phyloP scores from a whole-genome alignment of 139 green algal species.

The Chlamydomonas sphaeroides region DNA sequence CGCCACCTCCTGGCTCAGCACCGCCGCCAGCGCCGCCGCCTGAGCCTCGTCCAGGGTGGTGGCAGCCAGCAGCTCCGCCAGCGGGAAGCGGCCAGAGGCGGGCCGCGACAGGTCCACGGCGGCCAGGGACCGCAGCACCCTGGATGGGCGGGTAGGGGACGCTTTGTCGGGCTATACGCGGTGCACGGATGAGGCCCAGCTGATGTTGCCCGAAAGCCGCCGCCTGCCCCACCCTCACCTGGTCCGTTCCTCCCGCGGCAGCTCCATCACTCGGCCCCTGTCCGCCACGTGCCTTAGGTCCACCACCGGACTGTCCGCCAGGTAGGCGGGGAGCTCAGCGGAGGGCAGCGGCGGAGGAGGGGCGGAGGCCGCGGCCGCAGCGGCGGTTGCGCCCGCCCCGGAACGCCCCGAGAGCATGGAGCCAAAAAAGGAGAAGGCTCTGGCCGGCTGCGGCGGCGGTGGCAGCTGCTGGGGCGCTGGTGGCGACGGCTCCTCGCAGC shows the following conservation, averaged over 20 bases:
- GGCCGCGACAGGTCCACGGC: background rate
- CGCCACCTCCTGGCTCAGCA: slow-evolving; percentile 66
- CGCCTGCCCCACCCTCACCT: too few relatives aligned
- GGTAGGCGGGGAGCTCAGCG: slow-evolving; percentile 28
- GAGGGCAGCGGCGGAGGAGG: too few relatives aligned
- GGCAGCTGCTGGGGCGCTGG: background rate
- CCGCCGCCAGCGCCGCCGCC: slow-evolving; percentile 54
- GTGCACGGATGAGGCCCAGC: too few relatives aligned
- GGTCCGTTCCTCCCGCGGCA: background rate
- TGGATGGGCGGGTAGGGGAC: too few relatives aligned
- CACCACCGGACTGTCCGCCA: background rate
- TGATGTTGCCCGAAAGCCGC: too few relatives aligned
- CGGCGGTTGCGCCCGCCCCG: background rate
- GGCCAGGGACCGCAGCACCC: background rate
- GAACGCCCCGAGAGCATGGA: background rate
- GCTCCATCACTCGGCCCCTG: background rate
- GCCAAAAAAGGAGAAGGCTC: too few relatives aligned
- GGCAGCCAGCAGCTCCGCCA: slow-evolving; percentile 27
- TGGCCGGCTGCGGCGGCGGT: background rate
- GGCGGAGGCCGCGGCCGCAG: background rate
- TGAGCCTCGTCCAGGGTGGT: slow-evolving; percentile 57
- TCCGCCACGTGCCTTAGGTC: slow-evolving; percentile 18
- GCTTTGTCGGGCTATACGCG: too few relatives aligned
- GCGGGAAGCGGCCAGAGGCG: background rate
- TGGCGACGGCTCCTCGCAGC: background rate